A percentile compares a stretch with the other conserved stretches of the same genome.
Evolutionary conservation across 345 rosid species (phyloP).

Genomic region (Citrus trifoliata): DNA sequence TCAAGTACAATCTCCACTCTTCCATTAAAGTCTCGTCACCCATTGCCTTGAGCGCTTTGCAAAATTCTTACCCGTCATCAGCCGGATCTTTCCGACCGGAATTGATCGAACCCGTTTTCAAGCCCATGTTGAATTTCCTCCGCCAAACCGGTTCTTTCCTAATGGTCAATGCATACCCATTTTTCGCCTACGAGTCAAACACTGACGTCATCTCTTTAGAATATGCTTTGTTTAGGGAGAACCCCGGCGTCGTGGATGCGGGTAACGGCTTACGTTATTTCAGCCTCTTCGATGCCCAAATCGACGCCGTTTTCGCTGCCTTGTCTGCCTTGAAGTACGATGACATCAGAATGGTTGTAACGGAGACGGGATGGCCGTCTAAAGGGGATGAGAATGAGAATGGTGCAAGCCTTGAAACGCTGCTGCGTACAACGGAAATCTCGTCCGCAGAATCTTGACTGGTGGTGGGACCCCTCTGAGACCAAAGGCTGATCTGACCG

Average conservation of each 20-base stretch:
- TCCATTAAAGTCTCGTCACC: constrained; percentile 83
- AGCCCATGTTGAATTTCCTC: constrained; percentile 79
- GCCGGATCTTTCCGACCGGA: constrained; percentile 88
- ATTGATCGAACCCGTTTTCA: constrained; percentile 61
- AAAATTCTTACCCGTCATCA: constrained; percentile 83
- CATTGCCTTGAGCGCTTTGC: constrained; percentile 76
- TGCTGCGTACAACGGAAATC: constrained; percentile 85
- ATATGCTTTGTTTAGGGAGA: constrained; percentile 83
- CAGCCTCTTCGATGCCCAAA: constrained; percentile 91
- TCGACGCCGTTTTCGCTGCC: constrained; percentile 96
- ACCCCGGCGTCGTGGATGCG: constrained; percentile 86
- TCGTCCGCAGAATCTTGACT: constrained; percentile 69
- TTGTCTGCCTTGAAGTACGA: constrained; percentile 74
- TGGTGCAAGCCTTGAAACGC: constrained; percentile 77
- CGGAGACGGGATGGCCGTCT: constrained; percentile 97
- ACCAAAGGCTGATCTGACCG: constrained; percentile 78
- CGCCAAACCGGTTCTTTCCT: constrained; percentile 86
- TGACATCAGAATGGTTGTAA: constrained; percentile 62
- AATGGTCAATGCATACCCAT: constrained; percentile 91
- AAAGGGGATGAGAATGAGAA: constrained; percentile 78
- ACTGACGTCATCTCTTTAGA: constrained; percentile 86
- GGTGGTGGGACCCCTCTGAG: constrained; percentile 89
- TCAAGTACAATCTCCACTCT: constrained; percentile 54
- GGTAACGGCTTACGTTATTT: constrained; percentile 78
- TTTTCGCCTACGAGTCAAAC: constrained; percentile 91